These are phyloP conservation scores for Boletus insuetus DNA, from an alignment of 768 basidiomycete genomes.

Conservation along the genomic window DNA sequence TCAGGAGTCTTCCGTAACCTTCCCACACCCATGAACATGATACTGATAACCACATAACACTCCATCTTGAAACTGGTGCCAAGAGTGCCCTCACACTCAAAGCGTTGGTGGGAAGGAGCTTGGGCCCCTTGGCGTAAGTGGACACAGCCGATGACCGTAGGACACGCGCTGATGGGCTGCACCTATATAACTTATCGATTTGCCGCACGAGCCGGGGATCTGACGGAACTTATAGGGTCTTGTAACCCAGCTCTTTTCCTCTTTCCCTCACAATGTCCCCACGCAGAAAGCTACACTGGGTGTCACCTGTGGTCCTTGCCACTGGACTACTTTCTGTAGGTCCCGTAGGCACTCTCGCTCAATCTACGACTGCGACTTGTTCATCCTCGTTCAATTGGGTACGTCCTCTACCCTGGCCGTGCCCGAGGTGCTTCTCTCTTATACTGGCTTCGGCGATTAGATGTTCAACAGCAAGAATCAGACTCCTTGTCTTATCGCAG, in stretches of 20 bases:
- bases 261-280: constrained; percentile 8
- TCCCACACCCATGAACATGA: too few relatives aligned
- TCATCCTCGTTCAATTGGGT: constrained; percentile 27
- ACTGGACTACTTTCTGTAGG: constrained; percentile 14
- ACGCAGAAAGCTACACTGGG: constrained; percentile 4
- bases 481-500: constrained; percentile 46
- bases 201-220: constrained; percentile 1
- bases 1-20: too few relatives aligned
- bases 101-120: too few relatives aligned
- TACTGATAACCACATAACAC: too few relatives aligned
- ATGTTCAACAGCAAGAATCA: constrained; percentile 44
- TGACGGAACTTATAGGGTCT: not conserved
- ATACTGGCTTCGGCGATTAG: constrained; percentile 8
- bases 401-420: not conserved
- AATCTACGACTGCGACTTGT: constrained; percentile 25
- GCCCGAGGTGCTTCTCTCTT: not conserved
- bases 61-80: too few relatives aligned
- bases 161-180: not conserved
- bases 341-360: constrained; percentile 19
- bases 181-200: not conserved
- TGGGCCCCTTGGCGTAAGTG: too few relatives aligned
- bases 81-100: too few relatives aligned
- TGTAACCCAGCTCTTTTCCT: not conserved
- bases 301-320: constrained; percentile 17
- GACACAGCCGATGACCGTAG: too few relatives aligned